A percentile compares a stretch with the other conserved stretches of the same genome.
phyloP scores from a whole-genome alignment of 495 filamentous ascomycete species.

The Neurospora tetrasperma region DNA sequence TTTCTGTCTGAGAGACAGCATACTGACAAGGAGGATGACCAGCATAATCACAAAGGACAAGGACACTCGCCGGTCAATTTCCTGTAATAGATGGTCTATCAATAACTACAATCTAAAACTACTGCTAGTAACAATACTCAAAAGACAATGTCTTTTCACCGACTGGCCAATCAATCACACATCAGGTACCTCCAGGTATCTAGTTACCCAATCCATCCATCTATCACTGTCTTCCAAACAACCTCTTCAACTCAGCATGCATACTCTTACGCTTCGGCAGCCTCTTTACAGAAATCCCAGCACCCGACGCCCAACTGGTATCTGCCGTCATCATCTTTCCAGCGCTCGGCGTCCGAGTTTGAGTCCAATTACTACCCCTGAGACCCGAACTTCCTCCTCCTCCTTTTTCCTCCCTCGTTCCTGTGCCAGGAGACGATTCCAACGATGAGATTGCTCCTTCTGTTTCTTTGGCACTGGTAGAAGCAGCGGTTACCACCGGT shows the following conservation, averaged over 20 bases:
- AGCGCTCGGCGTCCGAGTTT: not conserved
- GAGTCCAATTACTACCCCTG: not conserved
- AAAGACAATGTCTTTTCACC: no score
- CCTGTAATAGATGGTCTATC: no score
- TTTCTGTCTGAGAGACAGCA: no score
- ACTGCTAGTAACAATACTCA: no score
- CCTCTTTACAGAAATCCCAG: not conserved
- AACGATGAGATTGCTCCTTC: not conserved
- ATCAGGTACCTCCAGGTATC: no score
- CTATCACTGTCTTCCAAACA: slow-evolving; percentile 15
- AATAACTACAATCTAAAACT: no score
- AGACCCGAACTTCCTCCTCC: not conserved
- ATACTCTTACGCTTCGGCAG: slow-evolving; percentile 12
- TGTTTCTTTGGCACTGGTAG: not conserved
- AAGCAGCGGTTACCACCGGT: not conserved
- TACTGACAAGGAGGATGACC: no score
- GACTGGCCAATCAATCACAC: no score
- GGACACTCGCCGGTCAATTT: no score
- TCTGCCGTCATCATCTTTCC: not conserved
- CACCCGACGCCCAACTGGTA: not conserved
- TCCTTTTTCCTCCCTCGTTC: not conserved
- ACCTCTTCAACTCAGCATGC: slow-evolving; percentile 26
- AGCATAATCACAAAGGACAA: no score
- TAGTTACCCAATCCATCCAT: no score
- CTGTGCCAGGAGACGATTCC: not conserved